These are phyloP conservation scores for Gaultheria prostrata DNA, from an alignment of 148 eudicot species.

Conservation along the genomic window DNA sequence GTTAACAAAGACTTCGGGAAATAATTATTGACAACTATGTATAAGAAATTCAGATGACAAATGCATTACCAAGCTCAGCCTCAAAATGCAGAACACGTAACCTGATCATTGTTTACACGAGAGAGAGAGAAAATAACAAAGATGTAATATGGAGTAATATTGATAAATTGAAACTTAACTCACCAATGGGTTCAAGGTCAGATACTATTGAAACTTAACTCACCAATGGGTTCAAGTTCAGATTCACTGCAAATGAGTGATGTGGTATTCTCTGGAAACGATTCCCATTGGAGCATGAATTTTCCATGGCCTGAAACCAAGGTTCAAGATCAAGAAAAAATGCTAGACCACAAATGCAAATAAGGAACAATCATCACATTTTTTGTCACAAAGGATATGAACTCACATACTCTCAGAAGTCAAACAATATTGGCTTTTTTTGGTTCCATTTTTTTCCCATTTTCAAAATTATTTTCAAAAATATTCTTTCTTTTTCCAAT, in stretches of 20 bases:
- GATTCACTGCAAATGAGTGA: constrained; percentile 54
- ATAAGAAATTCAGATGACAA: neutral
- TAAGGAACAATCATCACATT: neutral
- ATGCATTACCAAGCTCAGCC: neutral
- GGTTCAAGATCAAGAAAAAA: neutral
- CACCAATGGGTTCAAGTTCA: constrained; percentile 76
- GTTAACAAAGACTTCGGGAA: neutral
- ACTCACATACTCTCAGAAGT: neutral
- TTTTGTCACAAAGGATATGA: neutral
- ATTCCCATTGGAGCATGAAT: constrained; percentile 50
- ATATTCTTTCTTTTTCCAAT: too few species aligned
- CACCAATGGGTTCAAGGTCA: constrained; percentile 25
- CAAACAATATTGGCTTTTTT: neutral
- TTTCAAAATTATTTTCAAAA: too few species aligned
- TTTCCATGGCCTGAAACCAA: constrained; percentile 49
- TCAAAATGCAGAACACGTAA: neutral
- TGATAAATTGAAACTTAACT: constrained; percentile 8
- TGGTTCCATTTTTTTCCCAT: too few species aligned
- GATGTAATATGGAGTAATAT: neutral
- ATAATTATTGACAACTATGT: neutral
- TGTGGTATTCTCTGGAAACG: constrained; percentile 75
- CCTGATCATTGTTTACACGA: neutral
- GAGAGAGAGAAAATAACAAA: neutral
- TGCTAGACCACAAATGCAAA: neutral
- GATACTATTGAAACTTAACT: too few species aligned